Evolutionary conservation across 768 basidiomycete species (phyloP).

Genomic region (Mycena haematopus): DNA sequence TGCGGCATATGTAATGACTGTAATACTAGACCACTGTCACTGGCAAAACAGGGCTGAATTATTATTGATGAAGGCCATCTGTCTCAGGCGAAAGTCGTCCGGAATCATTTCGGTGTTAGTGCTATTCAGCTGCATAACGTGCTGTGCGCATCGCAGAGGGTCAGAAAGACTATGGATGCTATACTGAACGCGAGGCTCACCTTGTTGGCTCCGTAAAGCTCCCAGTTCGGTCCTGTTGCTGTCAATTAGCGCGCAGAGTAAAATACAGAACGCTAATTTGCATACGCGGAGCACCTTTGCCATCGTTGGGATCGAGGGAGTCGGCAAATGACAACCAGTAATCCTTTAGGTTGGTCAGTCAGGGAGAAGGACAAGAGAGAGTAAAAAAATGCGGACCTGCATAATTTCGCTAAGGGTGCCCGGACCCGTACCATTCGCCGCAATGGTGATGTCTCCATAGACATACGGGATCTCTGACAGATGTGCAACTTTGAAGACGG

Average conservation of each 20-base stretch:
- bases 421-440: conserved; percentile 13
- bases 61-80: conserved; percentile 7
- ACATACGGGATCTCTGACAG: conserved; percentile 22
- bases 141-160: neutral
- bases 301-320: conserved; percentile 23
- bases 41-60: conserved; percentile 14
- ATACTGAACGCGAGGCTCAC: neutral
- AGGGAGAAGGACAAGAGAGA: neutral
- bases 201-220: neutral
- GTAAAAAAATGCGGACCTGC: neutral
- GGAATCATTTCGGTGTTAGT: conserved; percentile 18
- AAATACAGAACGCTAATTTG: neutral
- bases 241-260: neutral
- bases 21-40: neutral
- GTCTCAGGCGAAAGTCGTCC: conserved; percentile 4
- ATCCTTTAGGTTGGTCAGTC: conserved; percentile 6
- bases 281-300: conserved; percentile 16
- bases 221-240: conserved; percentile 8
- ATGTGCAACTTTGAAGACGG: conserved; percentile 15
- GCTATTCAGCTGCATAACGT: conserved; percentile 15
- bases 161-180: neutral
- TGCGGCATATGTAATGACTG: neutral
- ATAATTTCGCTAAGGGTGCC: conserved; percentile 16
- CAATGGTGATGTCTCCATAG: conserved; percentile 19
- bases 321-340: conserved; percentile 26